phyloP scores from a whole-genome alignment of 768 basidiomycete genomes.

The Epithele typhae region DNA sequence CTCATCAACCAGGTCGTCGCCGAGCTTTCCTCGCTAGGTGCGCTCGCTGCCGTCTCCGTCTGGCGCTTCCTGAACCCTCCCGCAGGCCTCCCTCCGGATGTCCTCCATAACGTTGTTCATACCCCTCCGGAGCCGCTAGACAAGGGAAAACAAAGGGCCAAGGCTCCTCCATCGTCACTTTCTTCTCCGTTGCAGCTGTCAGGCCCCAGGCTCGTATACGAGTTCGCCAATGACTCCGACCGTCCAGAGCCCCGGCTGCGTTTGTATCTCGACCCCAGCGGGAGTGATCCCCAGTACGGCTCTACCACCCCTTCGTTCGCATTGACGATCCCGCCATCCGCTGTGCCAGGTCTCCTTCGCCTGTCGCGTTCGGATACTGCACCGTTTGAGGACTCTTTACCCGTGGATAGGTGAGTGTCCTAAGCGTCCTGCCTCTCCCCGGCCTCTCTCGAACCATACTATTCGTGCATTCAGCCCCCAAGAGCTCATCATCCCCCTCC shows the following conservation, averaged over 20 bases:
- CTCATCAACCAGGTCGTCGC: constrained; percentile 77
- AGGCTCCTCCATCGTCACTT: neutral
- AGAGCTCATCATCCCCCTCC: constrained; percentile 74
- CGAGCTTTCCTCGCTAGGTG: constrained; percentile 68
- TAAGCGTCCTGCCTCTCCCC: too few relatives aligned
- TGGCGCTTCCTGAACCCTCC: neutral
- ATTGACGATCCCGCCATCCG: neutral
- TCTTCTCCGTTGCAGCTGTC: neutral
- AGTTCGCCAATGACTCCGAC: constrained; percentile 45
- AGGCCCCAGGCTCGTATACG: constrained; percentile 44
- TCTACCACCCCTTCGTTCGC: too few relatives aligned
- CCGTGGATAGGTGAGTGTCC: too few relatives aligned
- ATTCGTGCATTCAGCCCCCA: too few relatives aligned
- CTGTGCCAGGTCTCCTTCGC: too few relatives aligned
- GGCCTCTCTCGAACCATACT: too few relatives aligned
- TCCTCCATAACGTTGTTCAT: constrained; percentile 24
- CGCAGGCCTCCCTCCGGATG: constrained; percentile 30
- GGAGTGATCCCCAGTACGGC: too few relatives aligned
- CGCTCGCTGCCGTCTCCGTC: neutral
- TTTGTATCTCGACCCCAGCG: constrained; percentile 37
- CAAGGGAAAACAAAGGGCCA: constrained; percentile 25
- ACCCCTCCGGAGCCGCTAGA: constrained; percentile 1
- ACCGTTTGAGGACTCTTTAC: too few relatives aligned
- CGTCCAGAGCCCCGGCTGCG: constrained; percentile 55
- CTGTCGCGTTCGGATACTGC: too few relatives aligned